Evolutionary conservation across 352 stramenopile genomes (phyloP).

Genomic region (Aphanomyces cochlioides): DNA sequence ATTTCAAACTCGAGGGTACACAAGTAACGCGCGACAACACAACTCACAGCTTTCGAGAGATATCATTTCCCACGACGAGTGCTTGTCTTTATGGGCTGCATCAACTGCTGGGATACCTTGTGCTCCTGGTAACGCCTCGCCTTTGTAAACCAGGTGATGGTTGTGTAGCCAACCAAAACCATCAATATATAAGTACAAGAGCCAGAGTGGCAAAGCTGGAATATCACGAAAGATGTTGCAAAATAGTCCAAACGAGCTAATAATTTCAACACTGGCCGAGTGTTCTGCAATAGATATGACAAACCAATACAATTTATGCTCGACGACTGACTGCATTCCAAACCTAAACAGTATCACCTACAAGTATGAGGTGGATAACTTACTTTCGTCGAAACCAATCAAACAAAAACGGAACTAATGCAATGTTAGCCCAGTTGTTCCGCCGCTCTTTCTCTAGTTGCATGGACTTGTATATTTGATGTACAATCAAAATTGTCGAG

Average conservation of each 20-base stretch:
- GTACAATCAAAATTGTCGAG: slow-evolving; percentile 5
- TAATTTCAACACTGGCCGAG: not conserved
- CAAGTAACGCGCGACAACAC: slow-evolving; percentile 3
- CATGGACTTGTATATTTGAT: slow-evolving; percentile 22
- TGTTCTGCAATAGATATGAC: slow-evolving; percentile 11
- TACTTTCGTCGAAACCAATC: not conserved
- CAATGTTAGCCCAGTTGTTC: not conserved
- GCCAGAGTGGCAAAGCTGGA: slow-evolving; percentile 1
- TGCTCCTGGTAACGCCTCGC: slow-evolving; percentile 13
- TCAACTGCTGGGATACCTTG: slow-evolving; percentile 7
- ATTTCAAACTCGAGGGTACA: not conserved
- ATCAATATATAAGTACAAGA: slow-evolving; percentile 23
- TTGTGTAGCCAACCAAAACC: slow-evolving; percentile 25
- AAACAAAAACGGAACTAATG: not conserved
- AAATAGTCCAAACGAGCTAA: slow-evolving; percentile 4
- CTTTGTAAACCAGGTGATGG: not conserved
- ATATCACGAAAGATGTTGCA: slow-evolving; percentile 2
- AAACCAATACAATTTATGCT: slow-evolving; percentile 22
- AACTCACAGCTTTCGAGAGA: not conserved
- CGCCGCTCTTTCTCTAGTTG: slow-evolving; percentile 9
- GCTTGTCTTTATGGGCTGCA: slow-evolving; percentile 6
- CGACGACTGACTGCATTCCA: slow-evolving; percentile 26
- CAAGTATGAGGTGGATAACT: not conserved
- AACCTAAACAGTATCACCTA: slow-evolving; percentile 6
- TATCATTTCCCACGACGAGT: not conserved